Percentiles rank a stretch among this genome's conserved stretches.
These are phyloP conservation scores for Trichoderma gracile DNA, from an alignment of 2,329 filamentous ascomycete species.

Conservation along the genomic window DNA sequence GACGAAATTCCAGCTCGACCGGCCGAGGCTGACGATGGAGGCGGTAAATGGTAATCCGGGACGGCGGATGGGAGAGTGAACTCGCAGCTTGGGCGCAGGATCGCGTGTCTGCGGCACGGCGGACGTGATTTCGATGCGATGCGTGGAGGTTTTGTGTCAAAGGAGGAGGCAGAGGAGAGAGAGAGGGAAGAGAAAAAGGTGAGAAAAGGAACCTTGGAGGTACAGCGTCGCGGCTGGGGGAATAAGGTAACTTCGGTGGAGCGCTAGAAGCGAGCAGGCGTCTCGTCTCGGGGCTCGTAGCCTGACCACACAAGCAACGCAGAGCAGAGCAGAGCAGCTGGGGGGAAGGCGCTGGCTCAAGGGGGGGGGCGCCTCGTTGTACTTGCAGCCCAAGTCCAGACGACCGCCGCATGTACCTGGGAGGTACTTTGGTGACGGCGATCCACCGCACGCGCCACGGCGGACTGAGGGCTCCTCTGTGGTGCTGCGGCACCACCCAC, in stretches of 20 bases:
- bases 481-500: neutral
- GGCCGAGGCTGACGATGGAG: conserved; percentile 19
- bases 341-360: conserved; percentile 3
- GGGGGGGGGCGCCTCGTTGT: conserved; percentile 20
- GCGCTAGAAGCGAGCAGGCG: conserved; percentile 25
- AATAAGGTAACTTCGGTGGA: conserved; percentile 25
- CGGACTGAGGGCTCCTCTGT: neutral
- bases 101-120: conserved; percentile 12
- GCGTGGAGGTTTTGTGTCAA: conserved; percentile 5
- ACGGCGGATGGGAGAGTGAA: conserved; percentile 11
- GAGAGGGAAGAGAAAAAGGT: conserved; percentile 22
- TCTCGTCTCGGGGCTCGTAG: conserved; percentile 21
- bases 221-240: conserved; percentile 24
- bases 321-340: neutral
- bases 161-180: neutral
- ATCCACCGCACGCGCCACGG: neutral
- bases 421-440: conserved; percentile 2
- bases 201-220: conserved; percentile 23
- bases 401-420: neutral
- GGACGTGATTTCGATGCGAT: conserved; percentile 15
- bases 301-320: conserved; percentile 1
- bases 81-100: neutral
- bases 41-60: conserved; percentile 7
- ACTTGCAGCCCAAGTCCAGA: conserved; percentile 23
- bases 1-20: neutral